Conservation (phyloP, 805 yeast species). For the Brettanomyces custersianus region DNA sequence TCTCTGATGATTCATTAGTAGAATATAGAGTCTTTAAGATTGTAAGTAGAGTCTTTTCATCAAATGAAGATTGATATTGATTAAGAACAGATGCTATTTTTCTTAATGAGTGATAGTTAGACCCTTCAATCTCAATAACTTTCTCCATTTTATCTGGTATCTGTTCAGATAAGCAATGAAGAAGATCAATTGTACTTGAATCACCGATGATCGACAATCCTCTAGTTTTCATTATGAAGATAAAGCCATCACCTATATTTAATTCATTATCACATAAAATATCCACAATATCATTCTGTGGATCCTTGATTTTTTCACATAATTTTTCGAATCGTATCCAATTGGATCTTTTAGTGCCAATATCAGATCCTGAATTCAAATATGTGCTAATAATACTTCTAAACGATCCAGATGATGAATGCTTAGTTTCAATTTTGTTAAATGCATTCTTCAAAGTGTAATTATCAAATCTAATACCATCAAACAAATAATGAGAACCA, state of each 20-base stretch:
- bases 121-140: constrained; percentile 1
- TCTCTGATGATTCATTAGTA: too few species aligned
- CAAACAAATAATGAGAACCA: constrained; percentile 38
- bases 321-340: constrained; percentile 66
- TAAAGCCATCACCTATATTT: constrained; percentile 13
- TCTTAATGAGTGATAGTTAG: constrained; percentile 6
- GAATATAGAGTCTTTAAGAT: too few species aligned
- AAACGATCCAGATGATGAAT: too few species aligned
- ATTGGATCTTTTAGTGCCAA: constrained; percentile 40
- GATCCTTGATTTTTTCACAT: constrained; percentile 60
- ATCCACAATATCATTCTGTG: constrained; percentile 41
- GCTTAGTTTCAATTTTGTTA: too few species aligned
- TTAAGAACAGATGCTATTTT: constrained; percentile 4
- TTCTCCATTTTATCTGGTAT: constrained; percentile 2
- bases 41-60: too few species aligned
- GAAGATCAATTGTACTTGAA: too few species aligned
- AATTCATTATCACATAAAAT: constrained; percentile 26
- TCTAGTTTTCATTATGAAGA: constrained; percentile 27
- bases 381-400: too few species aligned
- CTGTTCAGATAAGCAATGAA: too few species aligned
- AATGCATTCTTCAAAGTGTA: constrained; percentile 41
- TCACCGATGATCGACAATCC: too few species aligned
- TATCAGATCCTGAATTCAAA: too few species aligned
- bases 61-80: too few species aligned
- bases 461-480: constrained; percentile 39